Conservation (phyloP, 2,329 filamentous ascomycete species). For the Escovopsis sp. region DNA sequence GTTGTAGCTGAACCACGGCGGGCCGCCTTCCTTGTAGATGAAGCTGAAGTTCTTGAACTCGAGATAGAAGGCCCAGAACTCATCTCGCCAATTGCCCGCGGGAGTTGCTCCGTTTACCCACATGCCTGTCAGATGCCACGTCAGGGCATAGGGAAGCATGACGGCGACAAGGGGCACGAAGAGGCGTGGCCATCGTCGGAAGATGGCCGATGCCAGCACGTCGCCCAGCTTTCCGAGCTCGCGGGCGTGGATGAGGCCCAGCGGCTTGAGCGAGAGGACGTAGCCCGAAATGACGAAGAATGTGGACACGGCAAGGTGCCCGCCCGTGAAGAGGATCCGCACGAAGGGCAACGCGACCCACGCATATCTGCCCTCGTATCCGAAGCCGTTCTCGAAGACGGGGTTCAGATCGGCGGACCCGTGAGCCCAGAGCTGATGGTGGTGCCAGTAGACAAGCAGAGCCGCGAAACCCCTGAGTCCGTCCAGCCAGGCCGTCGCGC, state of each 20-base stretch:
- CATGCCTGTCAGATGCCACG: slow-evolving; percentile 37
- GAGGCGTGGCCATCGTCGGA: slow-evolving; percentile 33
- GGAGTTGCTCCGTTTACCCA: slow-evolving; percentile 23
- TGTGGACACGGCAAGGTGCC: slow-evolving; percentile 41
- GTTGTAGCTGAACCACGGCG: slow-evolving; percentile 37
- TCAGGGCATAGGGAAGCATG: slow-evolving; percentile 33
- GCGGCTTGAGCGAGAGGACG: slow-evolving; percentile 34
- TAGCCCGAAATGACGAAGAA: slow-evolving; percentile 46
- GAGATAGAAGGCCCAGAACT: slow-evolving; percentile 32
- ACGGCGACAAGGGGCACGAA: slow-evolving; percentile 37
- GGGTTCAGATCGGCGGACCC: slow-evolving; percentile 18
- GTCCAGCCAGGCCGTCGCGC: slow-evolving; percentile 43
- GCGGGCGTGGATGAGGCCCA: slow-evolving; percentile 29
- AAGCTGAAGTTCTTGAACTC: slow-evolving; percentile 58
- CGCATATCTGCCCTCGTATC: slow-evolving; percentile 31
- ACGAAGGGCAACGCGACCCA: slow-evolving; percentile 40
- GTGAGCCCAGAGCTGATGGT: slow-evolving; percentile 44
- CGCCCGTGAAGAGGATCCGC: slow-evolving; percentile 43
- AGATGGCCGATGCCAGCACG: slow-evolving; percentile 30
- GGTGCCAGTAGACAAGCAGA: slow-evolving; percentile 48
- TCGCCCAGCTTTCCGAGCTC: slow-evolving; percentile 26
- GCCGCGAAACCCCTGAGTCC: slow-evolving; percentile 53
- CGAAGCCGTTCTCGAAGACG: slow-evolving; percentile 37
- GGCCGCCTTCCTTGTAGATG: slow-evolving; percentile 41
- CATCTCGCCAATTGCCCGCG: slow-evolving; percentile 27